Evolutionary conservation across 305 asterid genomes (phyloP).

Genomic region (Lippia alba): DNA sequence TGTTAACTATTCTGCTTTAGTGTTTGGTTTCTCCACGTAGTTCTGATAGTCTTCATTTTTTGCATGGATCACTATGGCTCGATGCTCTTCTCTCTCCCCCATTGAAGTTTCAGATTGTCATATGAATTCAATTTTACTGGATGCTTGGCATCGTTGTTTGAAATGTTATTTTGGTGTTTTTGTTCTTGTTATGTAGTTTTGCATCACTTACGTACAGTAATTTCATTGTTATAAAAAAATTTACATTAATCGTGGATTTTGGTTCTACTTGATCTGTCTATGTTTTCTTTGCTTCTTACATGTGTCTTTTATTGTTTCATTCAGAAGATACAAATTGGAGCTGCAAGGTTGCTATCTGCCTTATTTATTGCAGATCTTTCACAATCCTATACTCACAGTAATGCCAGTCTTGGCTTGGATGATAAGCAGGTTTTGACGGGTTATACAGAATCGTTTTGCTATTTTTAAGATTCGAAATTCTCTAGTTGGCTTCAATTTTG

Average conservation of each 20-base stretch:
- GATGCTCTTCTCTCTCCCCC: slow-evolving; percentile 6
- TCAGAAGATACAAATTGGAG: slow-evolving; percentile 82
- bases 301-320: slow-evolving; percentile 32
- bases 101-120: slow-evolving; percentile 9
- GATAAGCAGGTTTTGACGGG: slow-evolving; percentile 74
- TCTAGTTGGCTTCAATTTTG: slow-evolving; percentile 31
- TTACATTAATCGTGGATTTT: neutral
- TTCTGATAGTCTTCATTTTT: slow-evolving; percentile 20
- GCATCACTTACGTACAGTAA: slow-evolving; percentile 21
- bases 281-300: slow-evolving; percentile 26
- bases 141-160: slow-evolving; percentile 17
- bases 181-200: slow-evolving; percentile 18
- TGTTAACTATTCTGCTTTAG: slow-evolving; percentile 14
- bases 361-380: slow-evolving; percentile 62
- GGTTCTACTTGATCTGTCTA: slow-evolving; percentile 18
- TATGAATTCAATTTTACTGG: slow-evolving; percentile 25
- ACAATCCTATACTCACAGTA: slow-evolving; percentile 54
- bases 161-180: slow-evolving; percentile 24
- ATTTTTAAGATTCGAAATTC: slow-evolving; percentile 27
- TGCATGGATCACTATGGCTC: slow-evolving; percentile 9
- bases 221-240: slow-evolving; percentile 14
- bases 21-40: slow-evolving; percentile 10
- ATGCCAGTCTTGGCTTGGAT: slow-evolving; percentile 79
- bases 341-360: slow-evolving; percentile 76
- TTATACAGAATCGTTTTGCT: slow-evolving; percentile 24